These are phyloP conservation scores for Penstemon eatonii DNA, from an alignment of 257 asterid species.

Conservation along the genomic window DNA sequence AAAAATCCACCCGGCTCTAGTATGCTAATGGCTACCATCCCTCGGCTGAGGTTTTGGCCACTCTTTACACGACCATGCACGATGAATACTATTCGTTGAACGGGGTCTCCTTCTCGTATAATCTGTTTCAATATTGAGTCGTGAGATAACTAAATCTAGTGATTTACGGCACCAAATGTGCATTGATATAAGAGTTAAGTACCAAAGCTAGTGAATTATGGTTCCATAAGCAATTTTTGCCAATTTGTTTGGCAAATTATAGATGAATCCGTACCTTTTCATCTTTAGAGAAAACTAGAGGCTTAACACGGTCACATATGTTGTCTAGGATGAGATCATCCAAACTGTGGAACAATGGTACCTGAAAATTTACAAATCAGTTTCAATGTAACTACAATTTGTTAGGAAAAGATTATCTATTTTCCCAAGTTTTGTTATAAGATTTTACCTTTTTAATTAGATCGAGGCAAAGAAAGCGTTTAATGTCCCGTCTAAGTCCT, in stretches of 20 bases:
- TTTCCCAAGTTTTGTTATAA: background rate
- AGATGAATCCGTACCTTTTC: constrained; percentile 59
- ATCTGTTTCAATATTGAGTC: constrained; percentile 45
- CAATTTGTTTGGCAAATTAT: background rate
- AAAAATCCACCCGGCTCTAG: constrained; percentile 81
- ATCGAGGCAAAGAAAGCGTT: constrained; percentile 84
- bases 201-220: too few species aligned
- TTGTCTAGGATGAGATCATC: constrained; percentile 93
- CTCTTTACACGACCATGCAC: constrained; percentile 73
- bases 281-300: constrained; percentile 75
- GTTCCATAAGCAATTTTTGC: too few species aligned
- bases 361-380: constrained; percentile 40
- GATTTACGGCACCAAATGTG: too few species aligned
- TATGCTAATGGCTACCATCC: constrained; percentile 60
- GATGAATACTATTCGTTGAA: constrained; percentile 70
- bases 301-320: constrained; percentile 90
- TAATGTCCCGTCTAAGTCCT: constrained; percentile 90
- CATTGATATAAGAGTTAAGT: too few species aligned
- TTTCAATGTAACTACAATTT: background rate
- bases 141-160: too few species aligned
- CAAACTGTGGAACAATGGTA: constrained; percentile 77
- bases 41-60: constrained; percentile 74
- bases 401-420: background rate
- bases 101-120: constrained; percentile 90
- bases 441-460: constrained; percentile 65